Base-by-base conservation (phyloP, 2,329 filamentous ascomycete species). In the Cordyceps militaris region DNA sequence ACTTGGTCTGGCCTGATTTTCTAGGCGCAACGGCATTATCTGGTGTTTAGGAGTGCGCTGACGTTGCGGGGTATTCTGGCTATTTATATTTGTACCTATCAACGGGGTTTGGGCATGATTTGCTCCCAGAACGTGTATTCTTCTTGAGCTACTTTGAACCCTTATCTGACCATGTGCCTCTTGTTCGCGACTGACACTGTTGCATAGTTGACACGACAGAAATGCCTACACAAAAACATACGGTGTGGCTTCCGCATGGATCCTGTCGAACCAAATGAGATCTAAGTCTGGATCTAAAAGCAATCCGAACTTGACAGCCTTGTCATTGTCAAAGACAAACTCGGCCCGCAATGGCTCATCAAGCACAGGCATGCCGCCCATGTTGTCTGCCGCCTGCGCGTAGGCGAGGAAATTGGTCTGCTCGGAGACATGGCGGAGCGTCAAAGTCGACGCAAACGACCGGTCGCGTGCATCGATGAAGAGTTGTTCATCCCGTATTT, bases 401-500 rank as follows among this genome's bases (percentile, higher is more conserved):
- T 58, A 30, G 19, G 56, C 56, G 14, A 21, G 30, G 40, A 46
- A 58, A n/a, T 46, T 46, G 14, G 56, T 52, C 48, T 58, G 56
- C 16, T 32, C 48, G 4, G 40, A 44, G 9, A 58, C 40, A 24
- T 58, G 56, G 10, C 23, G 40, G n/a, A 58, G 32, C 23, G 26
- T 52, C n/a, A 58, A 3, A 14, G 34, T 43, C 13, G 42, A 46
- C 30, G 42, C 16, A 10, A 44, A 51, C 4, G 36, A 42, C 7
- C 56, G 56, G 21, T 58, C 56, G 23, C 36, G 32, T 4, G 56
- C 56, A n/a, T 58, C 56, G n/a, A 52, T 44, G 42, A 52, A 52
- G 7, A 58, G 48, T 23, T 52, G 34, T 19, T 6, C 56, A 11
- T 52, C 48, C n/a, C 32, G 49, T 38, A 52, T 52, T 28, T 58